phyloP scores from a whole-genome alignment of 768 basidiomycete genomes.

The Mycena indigotica region DNA sequence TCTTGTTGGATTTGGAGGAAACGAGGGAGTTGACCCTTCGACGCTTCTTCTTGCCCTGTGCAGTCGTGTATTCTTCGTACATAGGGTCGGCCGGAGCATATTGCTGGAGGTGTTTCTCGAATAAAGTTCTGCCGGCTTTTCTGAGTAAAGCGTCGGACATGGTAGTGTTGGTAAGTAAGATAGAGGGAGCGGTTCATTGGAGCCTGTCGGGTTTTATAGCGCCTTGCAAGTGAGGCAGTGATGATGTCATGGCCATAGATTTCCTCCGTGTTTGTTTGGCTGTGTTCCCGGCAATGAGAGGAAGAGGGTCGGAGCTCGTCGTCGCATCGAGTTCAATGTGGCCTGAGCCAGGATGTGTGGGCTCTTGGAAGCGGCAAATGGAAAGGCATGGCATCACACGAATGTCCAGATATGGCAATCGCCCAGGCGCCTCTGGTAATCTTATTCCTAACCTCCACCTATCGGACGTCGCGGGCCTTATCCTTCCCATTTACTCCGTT shows the following conservation, averaged over 20 bases:
- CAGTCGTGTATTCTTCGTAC: slow-evolving; percentile 65
- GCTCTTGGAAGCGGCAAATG: no score
- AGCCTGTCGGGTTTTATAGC: slow-evolving; percentile 12
- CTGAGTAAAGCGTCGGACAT: slow-evolving; percentile 29
- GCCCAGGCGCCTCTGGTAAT: no score
- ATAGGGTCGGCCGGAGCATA: slow-evolving; percentile 75
- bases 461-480: neutral
- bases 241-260: neutral
- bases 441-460: neutral
- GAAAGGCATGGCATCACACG: no score
- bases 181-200: neutral
- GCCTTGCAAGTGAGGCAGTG: neutral
- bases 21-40: slow-evolving; percentile 49
- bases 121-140: slow-evolving; percentile 60
- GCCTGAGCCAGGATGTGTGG: no score
- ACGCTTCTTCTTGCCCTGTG: slow-evolving; percentile 56
- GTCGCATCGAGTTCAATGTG: no score
- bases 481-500: neutral
- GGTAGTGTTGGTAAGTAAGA: slow-evolving; percentile 3
- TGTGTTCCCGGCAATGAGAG: neutral
- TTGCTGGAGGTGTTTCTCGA: slow-evolving; percentile 62
- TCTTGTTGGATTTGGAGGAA: slow-evolving; percentile 1
- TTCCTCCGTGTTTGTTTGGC: neutral
- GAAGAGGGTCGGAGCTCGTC: neutral
- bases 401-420: no score